phyloP scores from a whole-genome alignment of 2,329 filamentous ascomycete genomes.

The Sclerotinia minor region DNA sequence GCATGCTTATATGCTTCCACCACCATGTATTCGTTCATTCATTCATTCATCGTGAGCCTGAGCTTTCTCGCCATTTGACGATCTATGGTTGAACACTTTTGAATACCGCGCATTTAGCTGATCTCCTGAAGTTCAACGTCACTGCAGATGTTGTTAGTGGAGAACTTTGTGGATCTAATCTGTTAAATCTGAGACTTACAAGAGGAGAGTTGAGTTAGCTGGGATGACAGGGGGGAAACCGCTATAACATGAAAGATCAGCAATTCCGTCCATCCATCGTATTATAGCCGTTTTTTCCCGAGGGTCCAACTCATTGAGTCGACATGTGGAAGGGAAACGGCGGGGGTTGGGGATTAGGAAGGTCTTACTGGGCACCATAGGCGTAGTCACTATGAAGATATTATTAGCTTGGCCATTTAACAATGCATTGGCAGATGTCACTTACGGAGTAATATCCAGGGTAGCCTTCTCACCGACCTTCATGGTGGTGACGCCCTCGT shows the following conservation, averaged over 20 bases:
- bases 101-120: conserved; percentile 44
- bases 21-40: conserved; percentile 6
- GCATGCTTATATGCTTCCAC: conserved; percentile 3
- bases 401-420: conserved; percentile 29
- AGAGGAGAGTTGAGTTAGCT: conserved; percentile 71
- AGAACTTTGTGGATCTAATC: conserved; percentile 16
- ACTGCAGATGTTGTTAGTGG: conserved; percentile 45
- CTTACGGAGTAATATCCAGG: conserved; percentile 76
- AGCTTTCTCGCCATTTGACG: conserved; percentile 27
- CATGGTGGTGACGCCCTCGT: conserved; percentile 83
- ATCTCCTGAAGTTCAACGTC: conserved; percentile 69
- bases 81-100: conserved; percentile 29
- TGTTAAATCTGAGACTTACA: conserved; percentile 59
- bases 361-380: conserved; percentile 60
- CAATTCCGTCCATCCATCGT: conserved; percentile 25
- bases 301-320: background rate
- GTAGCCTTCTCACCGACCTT: conserved; percentile 86
- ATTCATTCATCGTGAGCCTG: conserved; percentile 25
- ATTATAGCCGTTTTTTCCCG: conserved; percentile 17
- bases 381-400: conserved; percentile 56
- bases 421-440: background rate
- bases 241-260: conserved; percentile 46
- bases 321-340: background rate
- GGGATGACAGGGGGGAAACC: conserved; percentile 74
- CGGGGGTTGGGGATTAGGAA: background rate